Base-by-base conservation (phyloP, 1,284 basidiomycete species). In the Ceratobasidium sp. region DNA sequence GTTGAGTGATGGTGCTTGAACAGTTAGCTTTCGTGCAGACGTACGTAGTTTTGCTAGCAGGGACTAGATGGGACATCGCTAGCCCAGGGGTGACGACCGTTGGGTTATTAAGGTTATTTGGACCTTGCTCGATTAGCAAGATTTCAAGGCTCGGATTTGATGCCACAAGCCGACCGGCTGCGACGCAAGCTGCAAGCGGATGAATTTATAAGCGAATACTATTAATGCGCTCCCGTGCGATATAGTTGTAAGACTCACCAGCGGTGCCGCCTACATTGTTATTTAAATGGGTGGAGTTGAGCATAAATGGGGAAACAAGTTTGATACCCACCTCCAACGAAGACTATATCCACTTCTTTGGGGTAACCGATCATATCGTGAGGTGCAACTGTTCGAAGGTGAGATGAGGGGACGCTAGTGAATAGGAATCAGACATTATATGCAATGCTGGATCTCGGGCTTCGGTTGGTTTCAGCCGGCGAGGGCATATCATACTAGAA, bases 71-170 rank as follows among this genome's bases (percentile, higher is more conserved):
- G 8, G 31, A 17, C 36, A 44, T 8, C 11, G 41, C 33, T 15
- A 60, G 24, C 8, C 31, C 29, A 41, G 57, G 57, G 31, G 31
- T 44, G 19, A 36, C 6, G 27, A 60, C 19, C 4, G 57, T 5
- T 44, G 31, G 57, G 7, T 60, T 36, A 7, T 41, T 7, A 27
- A 41, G 36, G 19, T 60, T 60, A n/a, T 60, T 60, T 17, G 57
- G 57, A 9, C 57, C 57, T 60, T 36, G 57, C 41, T 60, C 57
- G 15, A 60, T 29, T 19, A 60, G 27, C 2, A 60, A 9, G n/a
- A 60, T 60, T 15, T 41, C 33, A 44, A 60, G 57, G 14, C 36
- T 33, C 15, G 57, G 57, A n/a, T 60, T 60, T 15, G 57, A 29
- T 3, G 57, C 29, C 2, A 33, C 57, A 5, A 60, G 57, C 7